These are phyloP conservation scores for Diaporthe sp. DNA, from an alignment of 2,329 filamentous ascomycete species.

Conservation along the genomic window DNA sequence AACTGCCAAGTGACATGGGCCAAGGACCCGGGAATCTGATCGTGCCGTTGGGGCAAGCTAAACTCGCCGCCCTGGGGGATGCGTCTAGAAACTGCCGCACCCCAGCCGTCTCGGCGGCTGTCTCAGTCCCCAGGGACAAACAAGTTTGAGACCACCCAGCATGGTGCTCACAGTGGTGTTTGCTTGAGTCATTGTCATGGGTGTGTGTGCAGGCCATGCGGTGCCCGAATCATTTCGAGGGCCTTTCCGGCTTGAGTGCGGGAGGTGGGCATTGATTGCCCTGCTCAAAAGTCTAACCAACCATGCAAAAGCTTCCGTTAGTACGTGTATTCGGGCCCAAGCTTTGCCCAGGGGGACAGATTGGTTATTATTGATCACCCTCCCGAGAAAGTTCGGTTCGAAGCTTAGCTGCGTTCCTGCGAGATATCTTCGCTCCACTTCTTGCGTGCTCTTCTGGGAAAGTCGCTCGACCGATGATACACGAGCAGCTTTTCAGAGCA, in stretches of 20 bases:
- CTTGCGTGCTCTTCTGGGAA: background rate
- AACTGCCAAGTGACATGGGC: slow-evolving; percentile 17
- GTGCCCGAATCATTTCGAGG: slow-evolving; percentile 18
- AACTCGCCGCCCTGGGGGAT: background rate
- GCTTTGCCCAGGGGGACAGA: background rate
- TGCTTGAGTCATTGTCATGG: slow-evolving; percentile 6
- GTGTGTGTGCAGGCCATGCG: slow-evolving; percentile 6
- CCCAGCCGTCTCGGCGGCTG: slow-evolving; percentile 16
- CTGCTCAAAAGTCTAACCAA: slow-evolving; percentile 15
- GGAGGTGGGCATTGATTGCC: background rate
- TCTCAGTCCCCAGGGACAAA: slow-evolving; percentile 22
- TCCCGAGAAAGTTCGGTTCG: background rate
- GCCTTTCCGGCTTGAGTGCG: background rate
- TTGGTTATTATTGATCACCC: background rate
- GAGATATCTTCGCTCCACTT: slow-evolving; percentile 1
- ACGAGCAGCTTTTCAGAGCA: slow-evolving; percentile 28
- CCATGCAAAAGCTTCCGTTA: slow-evolving; percentile 18
- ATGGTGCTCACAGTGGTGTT: background rate
- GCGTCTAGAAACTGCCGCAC: slow-evolving; percentile 17
- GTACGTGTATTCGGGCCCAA: background rate
- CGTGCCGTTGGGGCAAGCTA: background rate
- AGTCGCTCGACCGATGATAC: background rate
- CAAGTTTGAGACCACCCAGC: slow-evolving; percentile 20
- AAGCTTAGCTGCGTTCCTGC: background rate
- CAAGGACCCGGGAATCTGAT: slow-evolving; percentile 16